Base-by-base conservation (phyloP, 768 basidiomycete species). In the Trametes cingulata region DNA sequence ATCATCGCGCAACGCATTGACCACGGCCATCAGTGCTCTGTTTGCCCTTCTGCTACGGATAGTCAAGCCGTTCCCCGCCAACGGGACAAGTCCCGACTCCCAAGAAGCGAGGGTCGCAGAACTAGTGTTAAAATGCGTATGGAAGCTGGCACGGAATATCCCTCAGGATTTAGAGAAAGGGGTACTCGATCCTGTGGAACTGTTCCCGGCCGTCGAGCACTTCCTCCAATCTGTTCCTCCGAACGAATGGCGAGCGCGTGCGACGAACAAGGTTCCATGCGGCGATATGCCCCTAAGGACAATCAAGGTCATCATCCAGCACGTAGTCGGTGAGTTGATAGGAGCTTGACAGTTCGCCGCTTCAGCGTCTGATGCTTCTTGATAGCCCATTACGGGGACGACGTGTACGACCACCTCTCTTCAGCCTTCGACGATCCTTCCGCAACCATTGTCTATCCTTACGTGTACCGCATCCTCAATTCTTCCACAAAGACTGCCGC, bases 231-330 rank as follows among this genome's bases (percentile, higher is more conserved):
- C 89, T 1, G 88, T 98, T 27, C 90, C 93, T 46, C 97, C 97
- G 1, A 95, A 94, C 62, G 95, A 97, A 73, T 99, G 95, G 93
- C 86, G 96, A 52, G 88, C 91, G 13, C 81, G 97, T 63, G 92
- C 93, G 10, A 88, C 88, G 0, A 94, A 92, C 70, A 90, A 89
- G 63, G 85, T 98, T 1, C 95, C 97, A 3, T 90, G 95, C 69
- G 95, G 95, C 24, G 97, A 99, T 69, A 95, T 98, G 95, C 97
- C 97, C 2, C 74, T 99, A 58, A 81, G 97, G 62, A 98, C 97
- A 2, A 92, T 98, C 73, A 99, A 99, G 79, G 95, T 97, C 41
- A 93, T 99, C 67, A 91, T 99, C 36, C 97, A 98, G 75, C 94
- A 96, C 72, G 85, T 98, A 56, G 93, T 98, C 67, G 91, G 95